phyloP scores from a whole-genome alignment of 2,329 filamentous ascomycete genomes.

The Monascus ruber region DNA sequence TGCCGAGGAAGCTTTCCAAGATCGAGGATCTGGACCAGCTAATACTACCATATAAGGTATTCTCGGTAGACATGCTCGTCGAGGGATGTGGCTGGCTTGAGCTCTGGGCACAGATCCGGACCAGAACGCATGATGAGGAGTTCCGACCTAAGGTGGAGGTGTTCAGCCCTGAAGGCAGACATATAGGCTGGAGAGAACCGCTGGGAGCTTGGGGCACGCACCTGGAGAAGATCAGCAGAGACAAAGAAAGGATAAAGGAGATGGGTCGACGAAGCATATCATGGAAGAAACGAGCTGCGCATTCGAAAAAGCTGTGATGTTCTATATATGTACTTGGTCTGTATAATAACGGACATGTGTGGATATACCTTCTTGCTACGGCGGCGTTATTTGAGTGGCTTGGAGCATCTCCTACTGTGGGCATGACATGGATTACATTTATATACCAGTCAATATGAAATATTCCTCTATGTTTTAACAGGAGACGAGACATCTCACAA shows the following conservation, averaged over 20 bases:
- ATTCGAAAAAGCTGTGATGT: no score
- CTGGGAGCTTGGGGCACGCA: conserved; percentile 25
- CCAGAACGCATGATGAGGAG: conserved; percentile 31
- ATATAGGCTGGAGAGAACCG: conserved; percentile 42
- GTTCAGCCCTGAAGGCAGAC: conserved; percentile 74
- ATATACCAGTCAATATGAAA: no score
- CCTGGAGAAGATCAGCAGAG: conserved; percentile 18
- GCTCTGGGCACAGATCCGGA: conserved; percentile 68
- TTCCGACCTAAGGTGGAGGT: conserved; percentile 64
- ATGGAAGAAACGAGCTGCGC: conserved; percentile 10
- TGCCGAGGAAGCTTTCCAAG: conserved; percentile 59
- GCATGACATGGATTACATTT: no score
- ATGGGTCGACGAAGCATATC: conserved; percentile 15
- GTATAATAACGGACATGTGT: no score
- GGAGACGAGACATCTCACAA: no score
- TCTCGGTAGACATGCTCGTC: conserved; percentile 73
- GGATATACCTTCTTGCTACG: no score
- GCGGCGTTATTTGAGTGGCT: no score
- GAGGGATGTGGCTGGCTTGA: conserved; percentile 94
- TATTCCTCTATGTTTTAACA: no score
- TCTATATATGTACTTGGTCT: no score
- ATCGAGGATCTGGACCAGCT: conserved; percentile 44
- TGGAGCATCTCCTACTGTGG: no score
- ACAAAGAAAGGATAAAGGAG: conserved; percentile 15
- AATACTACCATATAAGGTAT: conserved; percentile 62